Evolutionary conservation across 768 basidiomycete species (phyloP).

Genomic region (Mycena haematopus): DNA sequence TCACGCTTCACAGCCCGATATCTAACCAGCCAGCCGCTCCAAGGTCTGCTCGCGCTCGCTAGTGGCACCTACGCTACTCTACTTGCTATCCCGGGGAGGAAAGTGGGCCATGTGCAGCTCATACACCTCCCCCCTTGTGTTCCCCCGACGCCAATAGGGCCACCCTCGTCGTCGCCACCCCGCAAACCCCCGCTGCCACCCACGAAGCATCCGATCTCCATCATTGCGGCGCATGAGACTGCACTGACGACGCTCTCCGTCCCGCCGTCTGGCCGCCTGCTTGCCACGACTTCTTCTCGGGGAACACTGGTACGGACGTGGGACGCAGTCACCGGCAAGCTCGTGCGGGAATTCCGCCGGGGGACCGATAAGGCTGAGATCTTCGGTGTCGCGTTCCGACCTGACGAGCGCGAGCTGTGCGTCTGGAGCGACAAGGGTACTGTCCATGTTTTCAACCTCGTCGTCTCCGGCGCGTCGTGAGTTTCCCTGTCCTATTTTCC

Average conservation of each 20-base stretch:
- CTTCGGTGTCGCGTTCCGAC: slow-evolving; percentile 87
- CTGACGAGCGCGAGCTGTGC: slow-evolving; percentile 85
- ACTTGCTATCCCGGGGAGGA: slow-evolving; percentile 85
- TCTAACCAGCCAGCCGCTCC: slow-evolving; percentile 9
- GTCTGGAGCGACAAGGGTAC: slow-evolving; percentile 98
- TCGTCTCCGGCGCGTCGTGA: slow-evolving; percentile 69
- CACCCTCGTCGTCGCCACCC: slow-evolving; percentile 58
- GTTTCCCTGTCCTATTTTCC: slow-evolving; percentile 36
- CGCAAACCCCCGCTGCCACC: slow-evolving; percentile 63
- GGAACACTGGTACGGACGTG: slow-evolving; percentile 91
- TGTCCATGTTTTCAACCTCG: slow-evolving; percentile 85
- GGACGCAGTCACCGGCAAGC: slow-evolving; percentile 76
- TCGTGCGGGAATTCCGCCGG: slow-evolving; percentile 80
- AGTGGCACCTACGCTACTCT: slow-evolving; percentile 79
- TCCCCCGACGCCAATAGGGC: slow-evolving; percentile 60
- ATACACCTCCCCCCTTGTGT: slow-evolving; percentile 84
- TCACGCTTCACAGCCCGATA: slow-evolving; percentile 18
- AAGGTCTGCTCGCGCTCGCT: slow-evolving; percentile 82
- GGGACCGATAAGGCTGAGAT: slow-evolving; percentile 92
- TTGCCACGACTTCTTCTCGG: slow-evolving; percentile 84
- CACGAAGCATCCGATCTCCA: slow-evolving; percentile 72
- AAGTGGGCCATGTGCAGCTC: slow-evolving; percentile 88
- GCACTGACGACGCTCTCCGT: slow-evolving; percentile 80
- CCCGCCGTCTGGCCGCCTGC: slow-evolving; percentile 76
- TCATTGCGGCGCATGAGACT: slow-evolving; percentile 84